These are phyloP conservation scores for Vitis hybrid DNA, from an alignment of 177 flowering plant species.

Conservation along the genomic window DNA sequence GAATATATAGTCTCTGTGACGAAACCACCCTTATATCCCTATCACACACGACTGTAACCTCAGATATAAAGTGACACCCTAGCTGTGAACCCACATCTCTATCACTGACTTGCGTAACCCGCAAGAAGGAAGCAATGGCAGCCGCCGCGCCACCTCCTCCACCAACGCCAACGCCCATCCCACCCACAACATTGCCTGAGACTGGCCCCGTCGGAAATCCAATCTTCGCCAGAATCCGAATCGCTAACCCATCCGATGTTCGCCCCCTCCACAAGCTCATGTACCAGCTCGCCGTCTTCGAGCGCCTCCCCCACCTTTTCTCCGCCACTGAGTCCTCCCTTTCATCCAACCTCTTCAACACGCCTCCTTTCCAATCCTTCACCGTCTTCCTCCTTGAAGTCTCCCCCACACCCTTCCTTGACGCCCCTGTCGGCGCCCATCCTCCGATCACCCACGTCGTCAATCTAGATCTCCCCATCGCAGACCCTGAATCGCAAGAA, in stretches of 20 bases:
- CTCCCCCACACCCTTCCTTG: constrained; percentile 21
- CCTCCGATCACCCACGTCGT: constrained; percentile 19
- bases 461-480: constrained; percentile 35
- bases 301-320: constrained; percentile 40
- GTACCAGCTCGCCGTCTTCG: constrained; percentile 53
- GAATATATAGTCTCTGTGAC: too few species aligned
- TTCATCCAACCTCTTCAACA: constrained; percentile 42
- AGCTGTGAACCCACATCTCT: too few species aligned
- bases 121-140: constrained; percentile 36
- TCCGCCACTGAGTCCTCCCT: constrained; percentile 46
- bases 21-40: too few species aligned
- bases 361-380: constrained; percentile 48
- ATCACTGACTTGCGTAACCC: too few species aligned
- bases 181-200: constrained; percentile 24
- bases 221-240: constrained; percentile 53
- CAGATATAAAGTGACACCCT: too few species aligned
- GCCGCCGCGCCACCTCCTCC: constrained; percentile 66
- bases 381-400: constrained; percentile 49
- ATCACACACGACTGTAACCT: too few species aligned
- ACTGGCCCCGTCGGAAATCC: constrained; percentile 26
- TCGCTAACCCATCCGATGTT: constrained; percentile 42
- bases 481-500: constrained; percentile 48
- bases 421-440: constrained; percentile 16
- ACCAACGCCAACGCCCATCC: constrained; percentile 34
- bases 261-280: constrained; percentile 54